phyloP scores from a whole-genome alignment of 768 basidiomycete species.

The Termitomyces sp. region DNA sequence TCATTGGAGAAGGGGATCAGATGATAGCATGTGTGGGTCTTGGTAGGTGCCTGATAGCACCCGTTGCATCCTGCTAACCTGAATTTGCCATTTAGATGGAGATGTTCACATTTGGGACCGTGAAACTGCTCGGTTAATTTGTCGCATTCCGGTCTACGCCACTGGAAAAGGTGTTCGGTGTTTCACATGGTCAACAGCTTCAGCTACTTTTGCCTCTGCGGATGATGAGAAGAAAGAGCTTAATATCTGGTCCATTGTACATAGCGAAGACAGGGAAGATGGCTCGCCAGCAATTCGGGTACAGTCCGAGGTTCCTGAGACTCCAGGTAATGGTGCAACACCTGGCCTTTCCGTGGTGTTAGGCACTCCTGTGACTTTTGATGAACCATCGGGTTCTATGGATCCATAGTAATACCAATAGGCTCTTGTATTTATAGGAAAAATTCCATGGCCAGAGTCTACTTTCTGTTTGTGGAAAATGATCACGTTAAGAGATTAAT shows the following conservation, averaged over 20 bases:
- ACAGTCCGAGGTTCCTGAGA: too few species aligned
- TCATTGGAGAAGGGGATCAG: slow-evolving; percentile 13
- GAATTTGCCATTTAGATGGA: slow-evolving; percentile 3
- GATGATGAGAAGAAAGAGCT: slow-evolving; percentile 5
- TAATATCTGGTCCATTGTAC: slow-evolving; percentile 6
- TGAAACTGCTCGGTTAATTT: slow-evolving; percentile 1
- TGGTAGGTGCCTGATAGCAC: neutral
- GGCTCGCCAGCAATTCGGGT: neutral
- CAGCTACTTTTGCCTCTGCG: slow-evolving; percentile 6
- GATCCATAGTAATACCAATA: too few species aligned
- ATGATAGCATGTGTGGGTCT: slow-evolving; percentile 12
- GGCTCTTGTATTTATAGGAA: too few species aligned
- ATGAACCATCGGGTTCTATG: too few species aligned
- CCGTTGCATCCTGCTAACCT: neutral
- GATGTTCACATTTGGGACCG: slow-evolving; percentile 14
- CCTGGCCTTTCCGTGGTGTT: too few species aligned
- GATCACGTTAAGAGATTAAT: too few species aligned
- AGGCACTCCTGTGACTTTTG: too few species aligned
- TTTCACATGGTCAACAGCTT: slow-evolving; percentile 8
- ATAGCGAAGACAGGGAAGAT: neutral
- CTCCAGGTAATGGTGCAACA: too few species aligned
- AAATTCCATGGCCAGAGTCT: too few species aligned
- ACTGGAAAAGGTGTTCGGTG: slow-evolving; percentile 14
- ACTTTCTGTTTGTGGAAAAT: too few species aligned
- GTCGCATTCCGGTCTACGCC: slow-evolving; percentile 5